These are phyloP conservation scores for Nothopassalora personata DNA, from an alignment of 2,329 filamentous ascomycete genomes.

Conservation along the genomic window DNA sequence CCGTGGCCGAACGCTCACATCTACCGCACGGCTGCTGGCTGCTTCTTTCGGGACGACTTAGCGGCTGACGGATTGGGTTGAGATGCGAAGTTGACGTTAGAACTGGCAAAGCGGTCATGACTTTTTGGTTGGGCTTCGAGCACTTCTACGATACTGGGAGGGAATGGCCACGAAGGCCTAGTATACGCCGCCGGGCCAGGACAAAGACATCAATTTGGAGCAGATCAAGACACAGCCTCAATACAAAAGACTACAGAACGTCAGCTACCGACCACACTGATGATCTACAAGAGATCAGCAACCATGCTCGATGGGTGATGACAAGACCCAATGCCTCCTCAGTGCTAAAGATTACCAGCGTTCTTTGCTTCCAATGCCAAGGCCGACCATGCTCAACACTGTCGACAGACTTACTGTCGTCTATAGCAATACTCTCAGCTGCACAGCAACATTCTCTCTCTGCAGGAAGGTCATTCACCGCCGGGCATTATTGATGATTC, in stretches of 20 bases:
- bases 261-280: background rate
- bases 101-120: background rate
- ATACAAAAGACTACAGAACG: background rate
- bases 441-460: background rate
- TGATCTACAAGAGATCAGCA: background rate
- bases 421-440: background rate
- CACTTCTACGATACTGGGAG: background rate
- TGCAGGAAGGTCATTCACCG: background rate
- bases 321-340: background rate
- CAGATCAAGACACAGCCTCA: background rate
- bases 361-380: background rate
- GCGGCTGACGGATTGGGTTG: background rate
- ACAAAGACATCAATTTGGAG: background rate
- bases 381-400: background rate
- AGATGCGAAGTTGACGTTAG: background rate
- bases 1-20: conserved; percentile 19
- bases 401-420: background rate
- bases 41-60: conserved; percentile 20
- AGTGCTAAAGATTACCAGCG: background rate
- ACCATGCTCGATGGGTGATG: background rate
- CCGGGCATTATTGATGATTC: background rate
- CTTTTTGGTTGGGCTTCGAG: background rate
- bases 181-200: background rate
- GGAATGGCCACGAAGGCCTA: too few relatives aligned
- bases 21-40: conserved; percentile 16